phyloP scores from a whole-genome alignment of 1,139 yeast genomes.

The Saccharomyces pastorianus region DNA sequence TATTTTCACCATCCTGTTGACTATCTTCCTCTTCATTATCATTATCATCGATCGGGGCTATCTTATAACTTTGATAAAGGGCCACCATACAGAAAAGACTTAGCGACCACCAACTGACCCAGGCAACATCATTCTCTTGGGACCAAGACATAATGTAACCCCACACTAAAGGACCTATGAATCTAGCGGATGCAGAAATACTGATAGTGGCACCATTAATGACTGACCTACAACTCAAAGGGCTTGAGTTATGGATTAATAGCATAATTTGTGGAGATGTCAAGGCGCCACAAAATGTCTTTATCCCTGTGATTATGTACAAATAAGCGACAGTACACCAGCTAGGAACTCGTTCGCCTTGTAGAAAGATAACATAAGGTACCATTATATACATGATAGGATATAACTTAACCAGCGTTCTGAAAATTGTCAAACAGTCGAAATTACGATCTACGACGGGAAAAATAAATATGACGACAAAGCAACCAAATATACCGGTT shows the following conservation, averaged over 20 bases:
- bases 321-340: conserved; percentile 13
- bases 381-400: conserved; percentile 43
- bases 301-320: conserved; percentile 30
- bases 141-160: conserved; percentile 48
- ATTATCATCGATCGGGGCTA: conserved; percentile 15
- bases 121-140: conserved; percentile 38
- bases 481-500: conserved; percentile 50
- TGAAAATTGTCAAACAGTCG: conserved; percentile 41
- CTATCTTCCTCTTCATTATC: conserved; percentile 1
- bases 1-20: neutral
- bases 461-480: conserved; percentile 44
- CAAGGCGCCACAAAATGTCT: conserved; percentile 33
- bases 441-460: conserved; percentile 48
- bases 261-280: conserved; percentile 39
- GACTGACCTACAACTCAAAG: conserved; percentile 42
- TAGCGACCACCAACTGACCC: conserved; percentile 46
- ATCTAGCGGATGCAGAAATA: conserved; percentile 48
- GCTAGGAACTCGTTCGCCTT: conserved; percentile 22
- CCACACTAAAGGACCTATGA: conserved; percentile 52
- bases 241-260: conserved; percentile 43
- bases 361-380: conserved; percentile 45
- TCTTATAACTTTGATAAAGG: conserved; percentile 21
- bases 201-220: conserved; percentile 45
- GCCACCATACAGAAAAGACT: conserved; percentile 35
- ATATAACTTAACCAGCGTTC: conserved; percentile 37